These are phyloP conservation scores for Plectosphaerella sp. DNA, from an alignment of 2,329 filamentous ascomycete species.

Conservation along the genomic window DNA sequence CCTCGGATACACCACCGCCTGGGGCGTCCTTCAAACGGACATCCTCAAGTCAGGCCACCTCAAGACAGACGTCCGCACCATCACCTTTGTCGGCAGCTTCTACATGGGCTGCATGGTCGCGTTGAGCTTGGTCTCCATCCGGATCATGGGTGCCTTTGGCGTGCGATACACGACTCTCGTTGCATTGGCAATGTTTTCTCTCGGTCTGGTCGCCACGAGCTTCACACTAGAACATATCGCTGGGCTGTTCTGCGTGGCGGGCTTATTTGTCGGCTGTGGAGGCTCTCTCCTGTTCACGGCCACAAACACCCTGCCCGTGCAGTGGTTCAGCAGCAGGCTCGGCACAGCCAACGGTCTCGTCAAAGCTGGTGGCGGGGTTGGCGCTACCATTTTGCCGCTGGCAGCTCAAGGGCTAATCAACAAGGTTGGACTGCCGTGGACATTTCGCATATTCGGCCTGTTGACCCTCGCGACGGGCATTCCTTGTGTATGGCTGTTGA, in stretches of 20 bases:
- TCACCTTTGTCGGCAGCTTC: constrained; percentile 6
- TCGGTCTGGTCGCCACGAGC: constrained; percentile 3
- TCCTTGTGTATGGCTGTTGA: constrained; percentile 7
- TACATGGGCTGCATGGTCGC: constrained; percentile 2
- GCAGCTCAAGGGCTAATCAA: constrained; percentile 6
- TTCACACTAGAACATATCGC: constrained; percentile 3
- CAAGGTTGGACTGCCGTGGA: constrained; percentile 9
- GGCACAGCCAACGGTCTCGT: constrained; percentile 11
- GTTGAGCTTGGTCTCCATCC: constrained; percentile 1
- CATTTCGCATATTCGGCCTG: constrained; percentile 9
- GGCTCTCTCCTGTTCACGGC: constrained; percentile 9
- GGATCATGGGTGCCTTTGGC: not conserved
- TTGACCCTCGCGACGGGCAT: constrained; percentile 7
- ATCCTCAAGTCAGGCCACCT: not conserved
- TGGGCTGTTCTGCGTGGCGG: constrained; percentile 6
- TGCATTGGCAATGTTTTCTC: not conserved
- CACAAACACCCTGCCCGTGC: constrained; percentile 8
- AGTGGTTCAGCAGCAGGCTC: constrained; percentile 9
- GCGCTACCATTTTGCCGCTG: constrained; percentile 11
- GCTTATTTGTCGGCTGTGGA: constrained; percentile 7
- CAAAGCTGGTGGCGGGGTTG: constrained; percentile 11
- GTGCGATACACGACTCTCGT: constrained; percentile 1
- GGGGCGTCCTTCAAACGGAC: constrained; percentile 6
- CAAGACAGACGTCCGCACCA: constrained; percentile 2
- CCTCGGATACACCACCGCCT: constrained; percentile 4